Percentiles rank a stretch among this genome's conserved stretches.
phyloP scores from a whole-genome alignment of 2,329 filamentous ascomycete species.

The Fusarium chlamydosporum region DNA sequence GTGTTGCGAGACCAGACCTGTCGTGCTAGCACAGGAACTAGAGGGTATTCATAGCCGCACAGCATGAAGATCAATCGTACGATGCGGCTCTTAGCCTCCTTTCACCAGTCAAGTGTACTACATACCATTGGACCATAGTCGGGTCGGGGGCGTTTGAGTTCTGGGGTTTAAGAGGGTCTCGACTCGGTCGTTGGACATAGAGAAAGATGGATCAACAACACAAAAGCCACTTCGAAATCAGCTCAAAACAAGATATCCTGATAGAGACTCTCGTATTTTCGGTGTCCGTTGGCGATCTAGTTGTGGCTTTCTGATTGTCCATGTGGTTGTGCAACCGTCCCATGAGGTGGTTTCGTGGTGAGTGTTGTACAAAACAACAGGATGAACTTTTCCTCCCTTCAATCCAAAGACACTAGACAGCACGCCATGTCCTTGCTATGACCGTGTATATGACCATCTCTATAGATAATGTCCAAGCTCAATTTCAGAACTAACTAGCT shows the following conservation, averaged over 20 bases:
- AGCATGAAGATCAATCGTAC: constrained; percentile 3
- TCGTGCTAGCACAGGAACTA: not conserved
- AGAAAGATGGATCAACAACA: not conserved
- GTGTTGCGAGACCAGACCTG: not conserved
- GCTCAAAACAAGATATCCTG: not conserved
- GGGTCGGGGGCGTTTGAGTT: constrained; percentile 2
- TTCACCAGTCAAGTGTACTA: not conserved
- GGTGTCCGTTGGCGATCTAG: not conserved
- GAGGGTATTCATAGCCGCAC: not conserved
- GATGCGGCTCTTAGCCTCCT: not conserved
- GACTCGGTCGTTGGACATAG: constrained; percentile 1
- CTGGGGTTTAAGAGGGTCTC: not conserved
- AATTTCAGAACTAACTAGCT: not conserved
- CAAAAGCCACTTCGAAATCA: not conserved
- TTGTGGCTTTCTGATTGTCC: not conserved
- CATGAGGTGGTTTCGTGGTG: not conserved
- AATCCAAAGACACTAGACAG: not conserved
- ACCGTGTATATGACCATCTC: not conserved
- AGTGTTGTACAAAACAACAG: not conserved
- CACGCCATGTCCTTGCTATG: not conserved
- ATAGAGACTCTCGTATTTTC: not conserved
- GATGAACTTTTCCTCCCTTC: not conserved
- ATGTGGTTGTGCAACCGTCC: not conserved
- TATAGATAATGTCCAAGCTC: constrained; percentile 2
- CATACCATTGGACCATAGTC: not conserved